Evolutionary conservation across 2,329 filamentous ascomycete genomes (phyloP), one percentile per base, ranked within the genome.

Genomic region (Aspergillus amoenus): DNA sequence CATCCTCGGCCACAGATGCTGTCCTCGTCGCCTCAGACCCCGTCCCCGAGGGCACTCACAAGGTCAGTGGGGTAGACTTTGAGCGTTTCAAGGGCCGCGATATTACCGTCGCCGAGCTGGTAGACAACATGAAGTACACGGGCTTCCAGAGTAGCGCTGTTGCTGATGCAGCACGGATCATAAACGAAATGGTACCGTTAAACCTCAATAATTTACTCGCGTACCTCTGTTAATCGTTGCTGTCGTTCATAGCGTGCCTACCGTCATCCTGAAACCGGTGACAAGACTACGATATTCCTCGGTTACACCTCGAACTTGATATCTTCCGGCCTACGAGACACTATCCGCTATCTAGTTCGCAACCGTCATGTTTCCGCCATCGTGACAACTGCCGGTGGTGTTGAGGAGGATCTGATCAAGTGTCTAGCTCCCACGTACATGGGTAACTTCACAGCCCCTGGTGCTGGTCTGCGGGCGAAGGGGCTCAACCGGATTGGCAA

Each of bases 341-440:
- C 93, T 37, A 81, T 99, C 63, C 90, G 94, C 56, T 99, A 92
- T 79, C 85, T 99, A 1, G 93, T 95, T 44, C 85, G 97, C 78
- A 92, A 99, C 78, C 88, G 87, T 61, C 93, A 97, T 72, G 87
- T 99, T 61, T 94, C 91, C 1, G 90, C 89, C 64, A 91, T 99
- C 68, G 94, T 99, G 59, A 96, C 94, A 22, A 96, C 94, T 0
- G 94, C 94, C 0, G 94, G 94, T 44, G 94, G 94, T 49, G 85
- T 99, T 52, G 94, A 99, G 75, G 94, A 99, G 73, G 94, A 99
- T 75, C 87, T 99, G 57, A 99, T 99, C 82, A 99, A 99, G 79
- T 99, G 94, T 68, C 86, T 99, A 2, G 94, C 89, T 11, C 88
- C 91, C 52, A 99, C 94, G 0, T 99, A 97, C 75, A 86, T 97